Percentiles rank a stretch among this genome's conserved stretches.
These are phyloP conservation scores for Rhododendron mucronatum DNA, from an alignment of 148 eudicot species.

Conservation along the genomic window DNA sequence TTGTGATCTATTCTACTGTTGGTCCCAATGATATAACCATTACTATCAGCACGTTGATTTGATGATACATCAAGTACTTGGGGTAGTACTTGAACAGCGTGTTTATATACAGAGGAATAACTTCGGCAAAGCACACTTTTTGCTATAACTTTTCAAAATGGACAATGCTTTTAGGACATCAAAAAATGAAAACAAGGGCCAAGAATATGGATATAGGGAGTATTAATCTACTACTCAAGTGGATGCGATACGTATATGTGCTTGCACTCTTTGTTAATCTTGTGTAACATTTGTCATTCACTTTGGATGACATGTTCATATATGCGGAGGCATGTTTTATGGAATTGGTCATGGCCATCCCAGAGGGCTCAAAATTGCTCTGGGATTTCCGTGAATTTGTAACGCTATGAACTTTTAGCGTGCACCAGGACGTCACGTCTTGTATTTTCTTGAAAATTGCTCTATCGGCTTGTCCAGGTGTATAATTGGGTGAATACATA, in stretches of 20 bases:
- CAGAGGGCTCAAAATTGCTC: background rate
- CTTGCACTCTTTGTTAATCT: background rate
- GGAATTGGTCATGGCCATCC: background rate
- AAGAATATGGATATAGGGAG: background rate
- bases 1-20: background rate
- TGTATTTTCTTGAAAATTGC: background rate
- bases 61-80: background rate
- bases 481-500: background rate
- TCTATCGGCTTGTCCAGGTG: background rate
- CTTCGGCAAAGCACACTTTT: background rate
- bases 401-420: background rate
- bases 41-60: background rate
- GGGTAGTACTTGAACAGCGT: background rate
- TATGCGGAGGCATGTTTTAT: background rate
- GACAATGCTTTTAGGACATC: background rate
- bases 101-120: background rate
- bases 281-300: background rate
- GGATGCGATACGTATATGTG: background rate
- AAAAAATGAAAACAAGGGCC: background rate
- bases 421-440: background rate
- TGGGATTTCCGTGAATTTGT: background rate
- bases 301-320: background rate
- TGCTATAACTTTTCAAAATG: background rate
- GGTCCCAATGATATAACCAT: background rate
- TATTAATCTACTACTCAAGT: background rate